These are phyloP conservation scores for Alternaria arbusti DNA, from an alignment of 2,329 filamentous ascomycete genomes.

Conservation along the genomic window DNA sequence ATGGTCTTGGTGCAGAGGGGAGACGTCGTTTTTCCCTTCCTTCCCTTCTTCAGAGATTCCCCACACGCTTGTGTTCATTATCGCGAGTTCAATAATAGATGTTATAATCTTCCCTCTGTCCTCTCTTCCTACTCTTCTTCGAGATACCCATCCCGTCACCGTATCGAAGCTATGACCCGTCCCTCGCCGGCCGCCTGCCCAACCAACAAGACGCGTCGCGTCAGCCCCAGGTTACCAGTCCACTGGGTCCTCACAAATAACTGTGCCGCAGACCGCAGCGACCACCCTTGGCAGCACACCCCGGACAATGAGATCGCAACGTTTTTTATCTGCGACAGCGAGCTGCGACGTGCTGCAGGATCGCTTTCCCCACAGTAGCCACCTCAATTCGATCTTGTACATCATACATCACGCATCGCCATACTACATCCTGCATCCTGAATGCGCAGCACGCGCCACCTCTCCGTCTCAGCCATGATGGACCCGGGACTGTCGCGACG, in stretches of 20 bases:
- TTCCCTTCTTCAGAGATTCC: slow-evolving; percentile 17
- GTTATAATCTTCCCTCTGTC: background rate
- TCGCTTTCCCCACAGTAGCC: background rate
- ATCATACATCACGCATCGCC: background rate
- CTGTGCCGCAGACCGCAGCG: slow-evolving; percentile 14
- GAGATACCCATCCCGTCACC: background rate
- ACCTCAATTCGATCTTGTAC: background rate
- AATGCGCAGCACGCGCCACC: slow-evolving; percentile 6
- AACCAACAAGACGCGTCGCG: slow-evolving; percentile 5
- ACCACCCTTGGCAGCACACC: slow-evolving; percentile 3
- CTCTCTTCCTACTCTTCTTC: background rate
- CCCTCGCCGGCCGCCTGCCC: background rate
- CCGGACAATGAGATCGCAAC: background rate
- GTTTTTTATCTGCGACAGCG: background rate
- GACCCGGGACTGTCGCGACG: slow-evolving; percentile 37
- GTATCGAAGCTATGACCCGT: background rate
- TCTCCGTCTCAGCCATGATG: slow-evolving; percentile 17
- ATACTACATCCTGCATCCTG: background rate
- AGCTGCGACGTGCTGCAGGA: background rate
- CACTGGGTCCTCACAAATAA: slow-evolving; percentile 3
- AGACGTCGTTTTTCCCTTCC: slow-evolving; percentile 8
- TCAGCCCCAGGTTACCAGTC: slow-evolving; percentile 11
- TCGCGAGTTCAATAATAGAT: background rate
- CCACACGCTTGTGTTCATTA: slow-evolving; percentile 14
- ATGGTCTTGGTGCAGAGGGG: background rate